Conservation (phyloP, 2,329 filamentous ascomycete species). For the Xylariaceae sp. region DNA sequence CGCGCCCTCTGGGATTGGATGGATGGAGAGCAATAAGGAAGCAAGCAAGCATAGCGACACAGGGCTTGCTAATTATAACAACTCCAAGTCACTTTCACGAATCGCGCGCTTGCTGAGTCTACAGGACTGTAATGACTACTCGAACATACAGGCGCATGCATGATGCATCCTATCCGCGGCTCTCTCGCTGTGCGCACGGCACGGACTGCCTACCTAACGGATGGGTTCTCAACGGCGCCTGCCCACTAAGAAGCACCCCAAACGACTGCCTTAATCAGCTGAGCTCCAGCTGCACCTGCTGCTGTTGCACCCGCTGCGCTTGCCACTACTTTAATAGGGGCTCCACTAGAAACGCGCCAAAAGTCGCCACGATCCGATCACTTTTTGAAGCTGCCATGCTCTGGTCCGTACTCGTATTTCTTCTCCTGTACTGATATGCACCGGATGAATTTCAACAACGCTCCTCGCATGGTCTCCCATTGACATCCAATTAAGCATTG, state of each 20-base stretch:
- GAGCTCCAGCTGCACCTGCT: too few species aligned
- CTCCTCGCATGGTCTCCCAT: slow-evolving; percentile 1
- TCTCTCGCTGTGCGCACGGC: not conserved
- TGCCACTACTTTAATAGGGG: not conserved
- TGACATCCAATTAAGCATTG: slow-evolving; percentile 20
- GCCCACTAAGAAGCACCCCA: not conserved
- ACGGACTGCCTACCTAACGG: not conserved
- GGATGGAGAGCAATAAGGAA: too few species aligned
- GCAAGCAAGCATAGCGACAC: not conserved
- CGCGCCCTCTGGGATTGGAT: not conserved
- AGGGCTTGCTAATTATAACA: not conserved
- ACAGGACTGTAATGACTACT: not conserved
- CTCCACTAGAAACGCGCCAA: slow-evolving; percentile 10
- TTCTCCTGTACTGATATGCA: not conserved
- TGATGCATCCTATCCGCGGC: slow-evolving; percentile 4
- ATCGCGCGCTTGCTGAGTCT: slow-evolving; percentile 12
- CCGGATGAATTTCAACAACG: not conserved
- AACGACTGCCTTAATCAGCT: not conserved
- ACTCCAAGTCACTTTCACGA: not conserved
- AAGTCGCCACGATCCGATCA: slow-evolving; percentile 13
- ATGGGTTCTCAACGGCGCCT: not conserved
- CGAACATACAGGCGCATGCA: slow-evolving; percentile 1
- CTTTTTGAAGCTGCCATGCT: too few species aligned
- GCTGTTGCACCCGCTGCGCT: not conserved
- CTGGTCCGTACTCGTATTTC: not conserved